Percentiles rank a stretch among this genome's conserved stretches.
Conservation (phyloP, 495 filamentous ascomycete genomes). For the Acidiella bohemica region DNA sequence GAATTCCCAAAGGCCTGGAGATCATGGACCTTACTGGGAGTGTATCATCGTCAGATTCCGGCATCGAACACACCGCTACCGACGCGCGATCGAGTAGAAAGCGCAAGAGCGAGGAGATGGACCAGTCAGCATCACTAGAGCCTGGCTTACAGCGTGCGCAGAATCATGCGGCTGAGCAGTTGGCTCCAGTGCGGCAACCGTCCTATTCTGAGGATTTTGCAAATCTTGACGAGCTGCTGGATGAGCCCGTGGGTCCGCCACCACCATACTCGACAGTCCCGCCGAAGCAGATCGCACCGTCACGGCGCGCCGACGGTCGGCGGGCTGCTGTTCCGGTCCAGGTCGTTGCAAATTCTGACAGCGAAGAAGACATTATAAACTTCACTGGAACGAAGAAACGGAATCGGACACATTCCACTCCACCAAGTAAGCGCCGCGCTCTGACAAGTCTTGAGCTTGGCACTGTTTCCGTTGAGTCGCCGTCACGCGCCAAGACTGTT, state of each 20-base stretch:
- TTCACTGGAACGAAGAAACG: conserved; percentile 4
- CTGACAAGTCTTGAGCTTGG: background rate
- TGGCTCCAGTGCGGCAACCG: too few relatives aligned
- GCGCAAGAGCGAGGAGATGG: conserved; percentile 59
- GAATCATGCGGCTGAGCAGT: background rate
- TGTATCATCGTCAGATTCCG: too few relatives aligned
- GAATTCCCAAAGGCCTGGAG: conserved; percentile 33
- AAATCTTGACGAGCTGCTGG: conserved; percentile 16
- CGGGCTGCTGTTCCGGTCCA: too few relatives aligned
- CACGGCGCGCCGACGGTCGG: too few relatives aligned
- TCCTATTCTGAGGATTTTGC: conserved; percentile 15
- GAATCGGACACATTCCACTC: background rate
- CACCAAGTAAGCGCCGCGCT: conserved; percentile 1
- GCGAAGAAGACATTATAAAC: conserved; percentile 15
- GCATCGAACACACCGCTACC: too few relatives aligned
- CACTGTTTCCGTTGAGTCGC: background rate
- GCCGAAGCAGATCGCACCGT: background rate
- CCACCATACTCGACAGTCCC: conserved; percentile 23
- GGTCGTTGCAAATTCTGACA: too few relatives aligned
- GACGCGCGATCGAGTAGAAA: conserved; percentile 49
- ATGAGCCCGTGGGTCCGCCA: conserved; percentile 16
- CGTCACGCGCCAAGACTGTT: background rate
- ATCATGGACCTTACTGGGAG: conserved; percentile 61
- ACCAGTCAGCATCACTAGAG: conserved; percentile 26
- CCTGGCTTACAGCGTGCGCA: background rate